Percentiles rank a stretch among this genome's conserved stretches.
These are phyloP conservation scores for Colletotrichum sp. DNA, from an alignment of 2,329 filamentous ascomycete species.

Conservation along the genomic window DNA sequence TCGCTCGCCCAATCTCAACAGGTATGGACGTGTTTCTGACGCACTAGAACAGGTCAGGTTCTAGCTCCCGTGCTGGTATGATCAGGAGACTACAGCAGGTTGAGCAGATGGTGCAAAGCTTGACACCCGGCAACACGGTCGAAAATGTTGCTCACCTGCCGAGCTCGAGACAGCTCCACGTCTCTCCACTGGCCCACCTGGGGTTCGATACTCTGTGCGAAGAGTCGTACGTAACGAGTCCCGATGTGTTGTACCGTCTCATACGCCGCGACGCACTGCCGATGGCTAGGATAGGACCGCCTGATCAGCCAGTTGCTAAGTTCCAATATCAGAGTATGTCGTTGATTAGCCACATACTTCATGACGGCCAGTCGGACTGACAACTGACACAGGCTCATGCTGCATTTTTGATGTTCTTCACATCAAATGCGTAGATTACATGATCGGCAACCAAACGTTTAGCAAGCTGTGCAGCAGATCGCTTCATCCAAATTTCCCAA, in stretches of 20 bases:
- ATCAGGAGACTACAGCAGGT: background rate
- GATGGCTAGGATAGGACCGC: background rate
- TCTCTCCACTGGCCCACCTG: background rate
- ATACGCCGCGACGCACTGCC: background rate
- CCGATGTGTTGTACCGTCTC: background rate
- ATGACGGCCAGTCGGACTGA: background rate
- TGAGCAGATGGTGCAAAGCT: background rate
- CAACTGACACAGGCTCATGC: background rate
- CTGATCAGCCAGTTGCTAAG: background rate
- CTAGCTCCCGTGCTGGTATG: background rate
- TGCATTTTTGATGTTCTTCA: background rate
- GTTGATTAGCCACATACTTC: background rate
- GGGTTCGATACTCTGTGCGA: background rate
- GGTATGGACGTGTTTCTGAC: background rate
- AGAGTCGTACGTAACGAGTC: background rate
- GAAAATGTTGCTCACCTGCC: background rate
- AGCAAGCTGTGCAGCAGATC: background rate
- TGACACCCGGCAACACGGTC: background rate
- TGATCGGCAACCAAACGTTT: background rate
- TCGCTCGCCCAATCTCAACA: background rate
- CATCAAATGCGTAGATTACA: background rate
- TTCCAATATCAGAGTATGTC: background rate
- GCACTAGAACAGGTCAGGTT: background rate
- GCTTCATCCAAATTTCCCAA: background rate
- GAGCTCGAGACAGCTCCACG: rapidly evolving